Evolutionary conservation across 495 filamentous ascomycete species (phyloP), one percentile per base, ranked within the genome.

Genomic region (Penicillium turbatum): DNA sequence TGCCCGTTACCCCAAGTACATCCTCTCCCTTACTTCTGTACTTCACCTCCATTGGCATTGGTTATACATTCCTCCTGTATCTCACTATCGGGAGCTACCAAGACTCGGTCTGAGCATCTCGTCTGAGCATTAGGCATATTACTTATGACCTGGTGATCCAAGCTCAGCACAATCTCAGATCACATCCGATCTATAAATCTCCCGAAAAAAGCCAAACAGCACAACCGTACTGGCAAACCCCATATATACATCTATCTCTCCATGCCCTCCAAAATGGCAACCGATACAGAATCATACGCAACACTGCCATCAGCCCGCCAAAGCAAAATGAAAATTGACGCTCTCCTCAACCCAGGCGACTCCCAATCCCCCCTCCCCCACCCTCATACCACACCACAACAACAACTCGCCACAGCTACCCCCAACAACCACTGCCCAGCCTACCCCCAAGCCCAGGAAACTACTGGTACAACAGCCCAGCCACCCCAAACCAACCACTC

Each of bases 251-350:
- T 24, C 21, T 2, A 24, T n/a, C n/a, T n/a, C 21, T 24, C 9
- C 24, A 37, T 61, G 40, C 40, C 12, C 1, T 48, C 46, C 52
- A 56, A 31, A 51, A 54, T 57, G 53, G 54, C 51, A 51, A 24
- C 61, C 47, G 48, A 51, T 51, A 47, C 59, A 57, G 53, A 61
- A 26, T 54, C 47, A 40, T 59, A 59, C 45, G 45, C 55, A 41
- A 56, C 56, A 21, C 57, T 61, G 42, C 57, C 58, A 16, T 54
- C 66, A 30, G 48, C 57, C 37, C 66, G 67, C 8, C 66, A 66
- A 59, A 69, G 67, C 49, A 63, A 62, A 40, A 75, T 75, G 69
- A 71, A 69, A 32, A 75, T 75, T 50, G 70, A 73, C 51, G 61
- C 69, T 8, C 53, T 75, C 15, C 53, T 75, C 7, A 75, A 75